Percentiles rank a stretch among this genome's conserved stretches.
phyloP scores from a whole-genome alignment of 306 rosid genomes.

The Sicyos baderoa region DNA sequence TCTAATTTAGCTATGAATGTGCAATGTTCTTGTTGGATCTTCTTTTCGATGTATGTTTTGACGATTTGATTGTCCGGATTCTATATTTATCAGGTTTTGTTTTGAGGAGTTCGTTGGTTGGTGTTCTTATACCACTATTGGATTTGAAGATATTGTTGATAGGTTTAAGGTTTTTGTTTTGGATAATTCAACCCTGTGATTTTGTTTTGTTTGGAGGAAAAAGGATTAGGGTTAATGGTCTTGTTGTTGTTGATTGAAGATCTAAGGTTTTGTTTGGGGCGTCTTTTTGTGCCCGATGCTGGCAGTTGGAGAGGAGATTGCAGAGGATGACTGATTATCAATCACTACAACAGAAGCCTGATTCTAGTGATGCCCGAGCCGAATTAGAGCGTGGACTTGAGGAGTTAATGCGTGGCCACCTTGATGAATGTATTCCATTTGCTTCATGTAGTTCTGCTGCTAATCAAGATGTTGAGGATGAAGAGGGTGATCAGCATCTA shows the following conservation, averaged over 20 bases:
- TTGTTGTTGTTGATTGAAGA: conserved; percentile 10
- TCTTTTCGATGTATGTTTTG: conserved; percentile 6
- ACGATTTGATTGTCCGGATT: conserved; percentile 29
- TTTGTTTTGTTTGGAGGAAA: conserved; percentile 18
- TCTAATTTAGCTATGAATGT: conserved; percentile 4
- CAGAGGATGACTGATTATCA: conserved; percentile 74
- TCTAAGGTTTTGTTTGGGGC: conserved; percentile 45
- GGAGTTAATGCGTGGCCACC: conserved; percentile 86
- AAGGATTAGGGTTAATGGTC: conserved; percentile 30
- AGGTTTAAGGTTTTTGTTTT: conserved; percentile 26
- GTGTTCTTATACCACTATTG: conserved; percentile 19
- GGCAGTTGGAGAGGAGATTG: conserved; percentile 29
- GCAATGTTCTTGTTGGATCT: conserved; percentile 12
- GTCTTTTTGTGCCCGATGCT: conserved; percentile 30
- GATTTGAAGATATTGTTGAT: conserved; percentile 29
- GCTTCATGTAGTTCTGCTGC: conserved; percentile 87
- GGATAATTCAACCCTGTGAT: conserved; percentile 70
- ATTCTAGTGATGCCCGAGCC: conserved; percentile 60
- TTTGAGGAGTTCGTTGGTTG: conserved; percentile 31
- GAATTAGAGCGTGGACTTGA: conserved; percentile 82
- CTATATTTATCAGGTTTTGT: conserved; percentile 42
- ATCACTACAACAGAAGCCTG: conserved; percentile 88
- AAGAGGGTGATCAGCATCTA: conserved; percentile 79
- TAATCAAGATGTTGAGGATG: conserved; percentile 68
- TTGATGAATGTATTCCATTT: conserved; percentile 94